Base-by-base conservation (phyloP, 495 filamentous ascomycete species). In the Penicillium argentinense region DNA sequence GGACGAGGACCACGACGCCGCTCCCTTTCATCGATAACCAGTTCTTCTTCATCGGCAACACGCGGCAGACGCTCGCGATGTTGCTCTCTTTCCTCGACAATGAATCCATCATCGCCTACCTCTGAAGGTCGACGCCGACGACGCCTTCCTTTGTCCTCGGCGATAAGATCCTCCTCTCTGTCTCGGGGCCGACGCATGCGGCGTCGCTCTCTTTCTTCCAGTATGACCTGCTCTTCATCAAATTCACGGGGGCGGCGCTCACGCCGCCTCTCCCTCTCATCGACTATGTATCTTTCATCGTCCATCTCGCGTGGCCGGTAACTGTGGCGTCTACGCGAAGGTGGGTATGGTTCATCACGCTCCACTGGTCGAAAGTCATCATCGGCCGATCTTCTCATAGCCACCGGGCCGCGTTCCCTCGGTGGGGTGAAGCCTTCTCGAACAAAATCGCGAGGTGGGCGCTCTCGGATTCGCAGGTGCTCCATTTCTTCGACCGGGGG, bases 401-500 rank as follows among this genome's bases (percentile, higher is more conserved):
- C 26, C 38, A 64, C 43, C 6, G 54, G 52, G 4, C 47, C 66
- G 12, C 57, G 51, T 23, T 63, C 60, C 38, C 54, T 32, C 5
- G 46, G 49, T 4, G 48, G 51, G 9, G 26, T 42, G 36, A 39
- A 50, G 18, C 51, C 54, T 13, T 62, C 62, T 21, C 49, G 57
- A 17, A 61, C 47, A 34, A 65, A 49, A 30, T 65, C 64, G 22
- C 64, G 56, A 9, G 49, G 55, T 9, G 61, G 39, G 0, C 60
- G 57, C 11, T 66, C 67, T 19, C 59, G 60, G 12, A 64, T 32
- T 19, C 47, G 57, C 45, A 67, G 42, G 14, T 66, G 67, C 45
- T 71, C 64, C 23, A 69, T 47, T 12, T 69, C 54, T 39, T 68
- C 62, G 9, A 53, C 47, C 3, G 51, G 52, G 0, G 57, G 57